phyloP scores from a whole-genome alignment of 768 basidiomycete genomes.

The Pholiota microspora region DNA sequence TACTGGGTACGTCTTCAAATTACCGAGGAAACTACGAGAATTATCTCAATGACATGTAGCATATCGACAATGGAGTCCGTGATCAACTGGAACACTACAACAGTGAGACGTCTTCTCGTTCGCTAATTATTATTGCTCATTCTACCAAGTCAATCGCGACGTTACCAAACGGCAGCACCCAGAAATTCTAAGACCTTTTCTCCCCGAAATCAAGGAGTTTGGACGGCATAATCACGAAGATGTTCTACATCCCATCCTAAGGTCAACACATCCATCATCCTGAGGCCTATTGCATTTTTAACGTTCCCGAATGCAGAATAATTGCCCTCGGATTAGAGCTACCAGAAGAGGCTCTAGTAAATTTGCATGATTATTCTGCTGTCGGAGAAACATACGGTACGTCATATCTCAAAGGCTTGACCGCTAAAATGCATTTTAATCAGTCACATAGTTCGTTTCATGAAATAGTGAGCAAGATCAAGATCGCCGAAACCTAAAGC shows the following conservation, averaged over 20 bases:
- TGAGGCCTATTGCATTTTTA: background rate
- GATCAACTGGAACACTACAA: constrained; percentile 68
- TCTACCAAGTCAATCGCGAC: constrained; percentile 52
- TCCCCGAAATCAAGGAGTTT: constrained; percentile 53
- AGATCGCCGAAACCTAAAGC: too few relatives aligned
- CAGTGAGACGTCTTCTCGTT: constrained; percentile 32
- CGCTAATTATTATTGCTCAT: background rate
- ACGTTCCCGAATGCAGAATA: constrained; percentile 28
- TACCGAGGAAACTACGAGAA: background rate
- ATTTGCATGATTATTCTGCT: constrained; percentile 43
- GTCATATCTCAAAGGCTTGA: constrained; percentile 5
- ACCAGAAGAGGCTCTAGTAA: constrained; percentile 49
- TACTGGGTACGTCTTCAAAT: constrained; percentile 42
- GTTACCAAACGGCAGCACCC: constrained; percentile 49
- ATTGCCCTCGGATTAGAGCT: constrained; percentile 52
- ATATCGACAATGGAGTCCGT: constrained; percentile 57
- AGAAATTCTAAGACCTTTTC: constrained; percentile 42
- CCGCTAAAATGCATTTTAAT: background rate
- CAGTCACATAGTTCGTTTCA: constrained; percentile 49
- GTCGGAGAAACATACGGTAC: constrained; percentile 42
- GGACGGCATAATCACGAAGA: constrained; percentile 49
- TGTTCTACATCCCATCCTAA: constrained; percentile 46
- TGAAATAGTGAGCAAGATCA: constrained; percentile 54
- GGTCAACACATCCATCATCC: constrained; percentile 22
- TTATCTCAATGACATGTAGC: constrained; percentile 31